Percentiles rank a stretch among this genome's conserved stretches.
Conservation (phyloP, 805 yeast genomes). For the Blastobotrys chiropterorum region DNA sequence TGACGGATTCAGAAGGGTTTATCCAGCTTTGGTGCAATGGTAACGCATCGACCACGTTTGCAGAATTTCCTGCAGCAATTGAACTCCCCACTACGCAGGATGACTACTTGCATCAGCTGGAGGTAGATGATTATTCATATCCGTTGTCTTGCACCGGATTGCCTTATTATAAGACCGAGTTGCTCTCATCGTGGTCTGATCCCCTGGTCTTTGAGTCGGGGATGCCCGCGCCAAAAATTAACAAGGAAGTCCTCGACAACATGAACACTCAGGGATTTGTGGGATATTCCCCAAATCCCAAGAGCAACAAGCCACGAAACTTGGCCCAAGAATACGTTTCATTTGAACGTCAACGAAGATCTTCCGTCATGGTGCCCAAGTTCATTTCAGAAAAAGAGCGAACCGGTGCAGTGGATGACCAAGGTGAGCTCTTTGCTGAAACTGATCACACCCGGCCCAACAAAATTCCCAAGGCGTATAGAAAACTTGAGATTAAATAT, state of each 20-base stretch:
- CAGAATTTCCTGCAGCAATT: slow-evolving; percentile 48
- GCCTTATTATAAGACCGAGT: slow-evolving; percentile 74
- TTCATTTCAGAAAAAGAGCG: slow-evolving; percentile 54
- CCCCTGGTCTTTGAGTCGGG: slow-evolving; percentile 49
- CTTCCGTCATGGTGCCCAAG: slow-evolving; percentile 35
- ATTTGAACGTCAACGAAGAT: slow-evolving; percentile 22
- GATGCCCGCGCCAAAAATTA: slow-evolving; percentile 50
- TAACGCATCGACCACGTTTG: slow-evolving; percentile 39
- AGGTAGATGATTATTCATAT: slow-evolving; percentile 36
- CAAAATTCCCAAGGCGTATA: slow-evolving; percentile 66
- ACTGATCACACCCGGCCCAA: slow-evolving; percentile 25
- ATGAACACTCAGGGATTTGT: slow-evolving; percentile 35
- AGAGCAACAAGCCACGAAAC: slow-evolving; percentile 50
- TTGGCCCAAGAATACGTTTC: slow-evolving; percentile 27
- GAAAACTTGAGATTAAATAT: slow-evolving; percentile 68
- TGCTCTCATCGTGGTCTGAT: slow-evolving; percentile 76
- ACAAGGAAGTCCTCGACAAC: slow-evolving; percentile 39
- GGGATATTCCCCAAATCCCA: slow-evolving; percentile 48
- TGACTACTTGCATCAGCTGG: slow-evolving; percentile 6
- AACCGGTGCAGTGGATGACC: slow-evolving; percentile 26
- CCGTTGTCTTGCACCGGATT: slow-evolving; percentile 74
- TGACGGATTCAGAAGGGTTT: slow-evolving; percentile 57
- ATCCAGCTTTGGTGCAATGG: slow-evolving; percentile 64
- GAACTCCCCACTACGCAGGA: slow-evolving; percentile 28
- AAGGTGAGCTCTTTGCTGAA: slow-evolving; percentile 22